A percentile compares a stretch with the other conserved stretches of the same genome.
Evolutionary conservation across 140 eudicot species (phyloP).

Genomic region (Erigeron philadelphicus): DNA sequence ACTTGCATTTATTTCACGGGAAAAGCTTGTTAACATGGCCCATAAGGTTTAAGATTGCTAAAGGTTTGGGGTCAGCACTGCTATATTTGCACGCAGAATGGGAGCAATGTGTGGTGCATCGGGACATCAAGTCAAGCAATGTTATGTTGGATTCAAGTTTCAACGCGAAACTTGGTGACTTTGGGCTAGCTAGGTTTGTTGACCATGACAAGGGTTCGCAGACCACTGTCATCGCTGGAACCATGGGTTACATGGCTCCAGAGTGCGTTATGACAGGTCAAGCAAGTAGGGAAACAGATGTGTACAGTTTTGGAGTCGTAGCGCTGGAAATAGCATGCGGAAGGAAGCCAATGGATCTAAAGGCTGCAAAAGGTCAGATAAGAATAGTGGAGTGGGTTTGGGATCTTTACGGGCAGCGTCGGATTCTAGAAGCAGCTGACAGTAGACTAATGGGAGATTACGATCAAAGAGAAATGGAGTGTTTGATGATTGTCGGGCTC

Average conservation of each 20-base stretch:
- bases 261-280: constrained; percentile 46
- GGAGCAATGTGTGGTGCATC: constrained; percentile 61
- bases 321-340: constrained; percentile 50
- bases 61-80: constrained; percentile 45
- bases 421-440: constrained; percentile 39
- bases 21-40: constrained; percentile 44
- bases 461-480: constrained; percentile 34
- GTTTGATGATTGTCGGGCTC: constrained; percentile 44
- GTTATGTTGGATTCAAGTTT: constrained; percentile 56
- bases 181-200: constrained; percentile 51
- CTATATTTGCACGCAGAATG: constrained; percentile 53
- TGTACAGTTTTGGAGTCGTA: constrained; percentile 61
- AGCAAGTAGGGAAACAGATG: constrained; percentile 53
- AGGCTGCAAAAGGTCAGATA: constrained; percentile 12
- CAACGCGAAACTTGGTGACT: constrained; percentile 57
- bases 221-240: constrained; percentile 45
- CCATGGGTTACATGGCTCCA: constrained; percentile 63
- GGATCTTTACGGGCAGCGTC: constrained; percentile 36
- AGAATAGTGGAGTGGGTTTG: constrained; percentile 46
- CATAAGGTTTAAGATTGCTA: constrained; percentile 37
- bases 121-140: constrained; percentile 58
- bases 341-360: constrained; percentile 31
- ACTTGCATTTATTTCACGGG: constrained; percentile 39
- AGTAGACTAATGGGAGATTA: constrained; percentile 22
- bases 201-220: constrained; percentile 51